These are phyloP conservation scores for Thuidium tamariscinum DNA, from an alignment of 225 moss, liverwort and hornwort genomes.

Conservation along the genomic window DNA sequence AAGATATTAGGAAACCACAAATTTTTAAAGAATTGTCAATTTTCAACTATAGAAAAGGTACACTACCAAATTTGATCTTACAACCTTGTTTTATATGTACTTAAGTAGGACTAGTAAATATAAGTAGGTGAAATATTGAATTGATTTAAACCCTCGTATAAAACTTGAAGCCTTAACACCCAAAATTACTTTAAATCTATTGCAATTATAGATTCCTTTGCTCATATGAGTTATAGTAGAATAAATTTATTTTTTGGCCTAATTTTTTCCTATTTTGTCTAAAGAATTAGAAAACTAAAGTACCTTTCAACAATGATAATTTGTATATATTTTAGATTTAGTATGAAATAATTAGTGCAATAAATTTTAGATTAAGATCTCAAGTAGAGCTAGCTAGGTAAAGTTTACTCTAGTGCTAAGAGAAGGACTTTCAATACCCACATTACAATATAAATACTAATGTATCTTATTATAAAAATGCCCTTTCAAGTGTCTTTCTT, in stretches of 20 bases:
- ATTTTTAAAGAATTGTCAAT: not conserved
- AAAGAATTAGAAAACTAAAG: not conserved
- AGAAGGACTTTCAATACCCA: not conserved
- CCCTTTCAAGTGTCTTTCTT: not conserved
- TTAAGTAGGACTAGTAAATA: not conserved
- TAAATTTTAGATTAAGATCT: not conserved
- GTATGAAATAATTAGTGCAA: not conserved
- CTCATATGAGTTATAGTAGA: not conserved
- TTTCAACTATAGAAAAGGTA: not conserved
- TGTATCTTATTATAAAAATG: accelerated
- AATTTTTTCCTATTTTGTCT: accelerated
- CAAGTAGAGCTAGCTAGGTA: accelerated
- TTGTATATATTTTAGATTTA: accelerated
- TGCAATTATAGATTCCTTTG: not conserved
- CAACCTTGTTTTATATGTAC: not conserved
- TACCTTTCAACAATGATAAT: not conserved
- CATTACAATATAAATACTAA: not conserved
- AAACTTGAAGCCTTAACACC: not conserved
- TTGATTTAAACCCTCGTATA: not conserved
- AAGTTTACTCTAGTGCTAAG: not conserved
- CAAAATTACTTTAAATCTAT: not conserved
- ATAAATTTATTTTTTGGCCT: not conserved
- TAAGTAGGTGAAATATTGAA: not conserved
- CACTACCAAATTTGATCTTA: not conserved
- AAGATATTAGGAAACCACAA: not conserved